Conservation (phyloP, 1,284 basidiomycete genomes). For the Cryptococcus sp. region DNA sequence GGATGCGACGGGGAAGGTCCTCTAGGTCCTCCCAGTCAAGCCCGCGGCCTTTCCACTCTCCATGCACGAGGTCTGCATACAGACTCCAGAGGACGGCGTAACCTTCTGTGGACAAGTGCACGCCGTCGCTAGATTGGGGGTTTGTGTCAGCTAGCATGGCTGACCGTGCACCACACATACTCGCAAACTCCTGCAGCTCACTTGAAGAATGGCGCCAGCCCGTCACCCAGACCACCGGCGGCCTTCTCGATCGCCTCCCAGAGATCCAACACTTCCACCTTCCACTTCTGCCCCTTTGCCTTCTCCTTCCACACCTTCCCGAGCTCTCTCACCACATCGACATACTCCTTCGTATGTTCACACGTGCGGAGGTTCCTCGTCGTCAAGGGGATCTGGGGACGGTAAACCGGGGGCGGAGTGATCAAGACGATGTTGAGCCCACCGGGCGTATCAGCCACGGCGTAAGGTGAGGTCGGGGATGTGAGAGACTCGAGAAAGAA, state of each 20-base stretch:
- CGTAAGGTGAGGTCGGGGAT: background rate
- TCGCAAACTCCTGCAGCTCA: no score
- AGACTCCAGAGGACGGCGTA: conserved; percentile 68
- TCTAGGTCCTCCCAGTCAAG: conserved; percentile 33
- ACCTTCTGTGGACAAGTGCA: conserved; percentile 69
- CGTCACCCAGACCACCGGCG: conserved; percentile 54
- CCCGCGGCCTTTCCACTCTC: conserved; percentile 51
- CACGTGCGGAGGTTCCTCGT: conserved; percentile 55
- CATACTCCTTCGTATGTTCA: conserved; percentile 62
- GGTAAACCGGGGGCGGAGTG: conserved; percentile 42
- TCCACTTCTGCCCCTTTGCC: conserved; percentile 46
- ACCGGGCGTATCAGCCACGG: background rate
- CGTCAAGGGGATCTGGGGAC: conserved; percentile 58
- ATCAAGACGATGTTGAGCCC: conserved; percentile 11
- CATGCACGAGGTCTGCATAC: conserved; percentile 59
- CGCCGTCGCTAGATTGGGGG: conserved; percentile 65
- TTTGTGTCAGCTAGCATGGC: background rate
- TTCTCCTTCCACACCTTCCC: conserved; percentile 53
- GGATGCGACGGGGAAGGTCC: conserved; percentile 20
- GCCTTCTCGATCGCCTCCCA: conserved; percentile 65
- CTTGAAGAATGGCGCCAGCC: conserved; percentile 1
- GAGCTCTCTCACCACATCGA: conserved; percentile 63
- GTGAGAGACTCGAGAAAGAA: background rate
- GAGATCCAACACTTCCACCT: conserved; percentile 63
- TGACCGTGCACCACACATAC: conserved; percentile 50